Base-by-base conservation (phyloP, 106 monocot genomes). In the Amphibolis antarctica region DNA sequence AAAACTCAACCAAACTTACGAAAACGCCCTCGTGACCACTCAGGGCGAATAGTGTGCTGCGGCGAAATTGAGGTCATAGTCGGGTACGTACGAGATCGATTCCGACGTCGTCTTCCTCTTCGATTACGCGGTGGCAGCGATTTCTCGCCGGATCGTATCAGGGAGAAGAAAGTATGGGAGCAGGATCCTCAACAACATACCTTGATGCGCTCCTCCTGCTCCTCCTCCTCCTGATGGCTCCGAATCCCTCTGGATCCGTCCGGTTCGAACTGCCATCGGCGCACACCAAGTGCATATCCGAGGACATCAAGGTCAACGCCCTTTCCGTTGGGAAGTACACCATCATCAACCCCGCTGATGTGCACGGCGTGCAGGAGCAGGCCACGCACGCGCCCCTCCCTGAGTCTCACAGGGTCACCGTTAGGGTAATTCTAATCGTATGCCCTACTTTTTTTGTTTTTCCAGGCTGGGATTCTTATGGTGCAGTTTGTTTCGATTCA, bases 271-370 rank as follows among this genome's bases (percentile, higher is more conserved):
- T 96, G 54, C 82, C 82, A 48, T 86, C 90, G 36, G 94, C 82
- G 1, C 78, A 82, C 69, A 90, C 89, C 42, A 96, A 90, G 78
- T 96, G 96, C 73, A 82, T 96, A 71, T 82, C 90, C 55, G 90
- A 96, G 68, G 96, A 96, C 66, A 82, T 96, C 79, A 86, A 90
- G 70, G 19, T 82, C 61, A 69, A 80, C 71, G 72, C 90, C 82
- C 84, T 96, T 86, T 61, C 80, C 62, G 96, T 96, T 53, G 96
- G 96, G 22, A 96, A 96, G 76, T 96, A 96, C 80, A 47, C 69
- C 70, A 60, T 90, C 66, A 68, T 86, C 65, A 78, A 82, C 68
- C 86, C 89, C 44, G 64, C 63, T 63, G 59, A 74, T 12, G 50
- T 45, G 22, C 62, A 55, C 42, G 25, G 51, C 30, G 28, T 28